These are phyloP conservation scores for Vigna radiata DNA, from an alignment of 306 rosid species.

Conservation along the genomic window DNA sequence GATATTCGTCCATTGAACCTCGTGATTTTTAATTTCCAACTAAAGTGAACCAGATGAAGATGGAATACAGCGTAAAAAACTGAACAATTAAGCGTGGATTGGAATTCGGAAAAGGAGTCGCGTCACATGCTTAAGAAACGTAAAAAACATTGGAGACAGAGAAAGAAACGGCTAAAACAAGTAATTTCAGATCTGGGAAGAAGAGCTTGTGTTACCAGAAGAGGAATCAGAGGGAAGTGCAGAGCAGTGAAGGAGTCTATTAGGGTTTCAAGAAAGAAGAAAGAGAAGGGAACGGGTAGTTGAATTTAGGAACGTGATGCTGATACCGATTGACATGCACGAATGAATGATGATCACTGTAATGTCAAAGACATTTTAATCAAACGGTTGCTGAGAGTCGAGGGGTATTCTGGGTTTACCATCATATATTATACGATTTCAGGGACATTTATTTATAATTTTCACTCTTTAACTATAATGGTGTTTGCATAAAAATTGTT, in stretches of 20 bases:
- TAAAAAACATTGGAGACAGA: not conserved
- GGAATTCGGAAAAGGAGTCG: not conserved
- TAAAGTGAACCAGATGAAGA: not conserved
- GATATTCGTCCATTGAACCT: constrained; percentile 34
- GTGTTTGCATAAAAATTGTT: too few relatives aligned
- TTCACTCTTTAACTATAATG: too few relatives aligned
- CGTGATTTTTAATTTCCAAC: constrained; percentile 23
- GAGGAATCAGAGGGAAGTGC: constrained; percentile 12
- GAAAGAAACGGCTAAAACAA: not conserved
- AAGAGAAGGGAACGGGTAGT: constrained; percentile 26
- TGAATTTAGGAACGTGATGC: constrained; percentile 35
- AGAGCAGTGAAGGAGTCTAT: constrained; percentile 43
- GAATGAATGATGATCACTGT: not conserved
- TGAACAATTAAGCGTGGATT: not conserved
- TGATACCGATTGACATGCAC: constrained; percentile 20
- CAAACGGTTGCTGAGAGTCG: constrained; percentile 34
- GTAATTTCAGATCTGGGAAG: constrained; percentile 47
- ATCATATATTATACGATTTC: too few relatives aligned
- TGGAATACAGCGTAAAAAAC: constrained; percentile 3
- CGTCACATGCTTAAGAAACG: not conserved
- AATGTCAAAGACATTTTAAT: constrained; percentile 14
- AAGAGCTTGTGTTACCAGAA: constrained; percentile 50
- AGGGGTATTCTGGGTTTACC: not conserved
- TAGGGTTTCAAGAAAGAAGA: constrained; percentile 60
- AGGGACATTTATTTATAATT: too few relatives aligned